Percentiles rank a stretch among this genome's conserved stretches.
These are phyloP conservation scores for Hypoxylon cercidicola DNA, from an alignment of 495 filamentous ascomycete genomes.

Conservation along the genomic window DNA sequence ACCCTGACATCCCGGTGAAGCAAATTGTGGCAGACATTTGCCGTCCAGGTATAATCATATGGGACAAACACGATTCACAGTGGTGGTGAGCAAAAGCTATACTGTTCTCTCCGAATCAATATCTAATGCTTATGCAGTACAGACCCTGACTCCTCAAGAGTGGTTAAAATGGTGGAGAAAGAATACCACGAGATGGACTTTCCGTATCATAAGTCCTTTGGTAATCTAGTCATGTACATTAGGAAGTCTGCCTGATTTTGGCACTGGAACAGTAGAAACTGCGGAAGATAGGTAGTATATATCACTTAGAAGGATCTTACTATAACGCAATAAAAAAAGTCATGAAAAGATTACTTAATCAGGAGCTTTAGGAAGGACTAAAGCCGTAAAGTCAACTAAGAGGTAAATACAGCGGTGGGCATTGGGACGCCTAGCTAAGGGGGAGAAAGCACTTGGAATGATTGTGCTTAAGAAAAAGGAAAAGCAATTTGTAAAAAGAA, in stretches of 20 bases:
- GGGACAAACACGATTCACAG: conserved; percentile 22
- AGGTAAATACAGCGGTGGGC: too few species aligned
- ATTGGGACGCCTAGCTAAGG: too few species aligned
- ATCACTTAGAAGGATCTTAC: too few species aligned
- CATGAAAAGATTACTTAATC: too few species aligned
- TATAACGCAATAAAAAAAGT: too few species aligned
- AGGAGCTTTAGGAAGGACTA: too few species aligned
- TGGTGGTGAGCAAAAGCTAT: conserved; percentile 6
- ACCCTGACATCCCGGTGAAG: conserved; percentile 40
- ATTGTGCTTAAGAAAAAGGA: too few species aligned
- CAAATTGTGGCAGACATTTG: conserved; percentile 46
- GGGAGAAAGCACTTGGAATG: too few species aligned
- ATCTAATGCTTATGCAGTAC: conserved; percentile 15
- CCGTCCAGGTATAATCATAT: conserved; percentile 46
- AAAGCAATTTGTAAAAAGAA: too few species aligned
- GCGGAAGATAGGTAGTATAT: too few species aligned
- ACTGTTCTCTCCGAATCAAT: conserved; percentile 1
- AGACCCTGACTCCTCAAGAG: conserved; percentile 17
- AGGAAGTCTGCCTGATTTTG: conserved; percentile 21
- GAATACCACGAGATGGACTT: conserved; percentile 25
- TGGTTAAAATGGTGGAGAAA: conserved; percentile 13
- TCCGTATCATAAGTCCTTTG: conserved; percentile 14
- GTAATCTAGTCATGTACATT: conserved; percentile 18
- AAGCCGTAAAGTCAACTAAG: too few species aligned
- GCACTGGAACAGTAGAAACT: conserved; percentile 1